phyloP scores from a whole-genome alignment of 306 rosid species.

The Vigna radiata region DNA sequence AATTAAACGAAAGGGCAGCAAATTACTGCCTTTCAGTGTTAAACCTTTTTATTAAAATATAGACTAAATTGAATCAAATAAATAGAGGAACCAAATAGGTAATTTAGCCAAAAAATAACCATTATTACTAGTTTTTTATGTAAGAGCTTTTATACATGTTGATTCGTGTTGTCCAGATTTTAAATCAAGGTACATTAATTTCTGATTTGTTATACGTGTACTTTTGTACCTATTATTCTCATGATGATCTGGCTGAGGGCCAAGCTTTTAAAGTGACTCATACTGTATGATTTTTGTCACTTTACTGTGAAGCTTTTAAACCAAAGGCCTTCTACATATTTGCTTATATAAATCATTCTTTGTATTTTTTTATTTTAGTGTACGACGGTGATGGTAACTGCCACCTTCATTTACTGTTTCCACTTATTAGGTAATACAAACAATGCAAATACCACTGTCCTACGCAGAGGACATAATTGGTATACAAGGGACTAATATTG shows the following conservation, averaged over 20 bases:
- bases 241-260: neutral
- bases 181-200: neutral
- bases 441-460: conserved; percentile 96
- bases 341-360: neutral
- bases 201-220: conserved; percentile 26
- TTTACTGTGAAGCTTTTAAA: neutral
- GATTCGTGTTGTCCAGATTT: conserved; percentile 25
- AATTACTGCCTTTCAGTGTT: no score
- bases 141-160: conserved; percentile 18
- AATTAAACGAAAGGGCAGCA: no score
- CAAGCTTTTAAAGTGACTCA: neutral
- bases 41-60: no score
- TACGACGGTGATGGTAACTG: conserved; percentile 18
- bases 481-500: conserved; percentile 89
- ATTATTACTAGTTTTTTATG: conserved; percentile 3
- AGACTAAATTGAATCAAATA: no score
- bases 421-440: conserved; percentile 77
- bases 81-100: no score
- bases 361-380: neutral
- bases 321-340: conserved; percentile 1
- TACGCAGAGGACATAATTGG: conserved; percentile 98
- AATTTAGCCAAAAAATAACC: neutral
- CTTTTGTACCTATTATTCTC: neutral
- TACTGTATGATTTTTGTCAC: conserved; percentile 3
- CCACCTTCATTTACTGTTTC: conserved; percentile 21